Evolutionary conservation across 352 stramenopile genomes (phyloP).

Genomic region (Plasmopara halstedii): DNA sequence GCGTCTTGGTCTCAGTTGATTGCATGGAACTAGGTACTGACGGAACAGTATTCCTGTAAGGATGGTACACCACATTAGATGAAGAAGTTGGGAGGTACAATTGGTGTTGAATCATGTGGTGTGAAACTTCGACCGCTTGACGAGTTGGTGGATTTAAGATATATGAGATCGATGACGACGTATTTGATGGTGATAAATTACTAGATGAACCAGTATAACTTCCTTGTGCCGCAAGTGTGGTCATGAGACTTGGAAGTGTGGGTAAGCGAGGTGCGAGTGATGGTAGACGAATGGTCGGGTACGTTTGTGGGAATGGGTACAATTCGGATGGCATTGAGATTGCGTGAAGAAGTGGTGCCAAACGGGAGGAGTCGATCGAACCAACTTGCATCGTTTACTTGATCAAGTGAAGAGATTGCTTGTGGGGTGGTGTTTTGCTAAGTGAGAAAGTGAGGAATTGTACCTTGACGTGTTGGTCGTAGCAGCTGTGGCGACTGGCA

Average conservation of each 20-base stretch:
- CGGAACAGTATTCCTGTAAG: constrained; percentile 13
- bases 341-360: constrained; percentile 23
- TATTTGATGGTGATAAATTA: constrained; percentile 10
- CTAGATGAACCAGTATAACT: constrained; percentile 6
- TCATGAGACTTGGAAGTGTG: constrained; percentile 26
- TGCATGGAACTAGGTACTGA: constrained; percentile 4
- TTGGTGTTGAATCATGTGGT: constrained; percentile 8
- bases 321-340: constrained; percentile 11
- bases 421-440: constrained; percentile 8
- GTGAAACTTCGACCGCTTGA: neutral
- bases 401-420: neutral
- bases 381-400: constrained; percentile 14
- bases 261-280: constrained; percentile 25
- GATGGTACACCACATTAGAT: constrained; percentile 19
- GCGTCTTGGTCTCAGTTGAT: constrained; percentile 7
- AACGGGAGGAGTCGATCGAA: constrained; percentile 12
- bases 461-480: constrained; percentile 17
- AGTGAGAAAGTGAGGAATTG: constrained; percentile 12
- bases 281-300: constrained; percentile 26
- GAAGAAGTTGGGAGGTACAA: constrained; percentile 3
- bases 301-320: constrained; percentile 14
- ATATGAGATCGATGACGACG: constrained; percentile 27
- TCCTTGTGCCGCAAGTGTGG: constrained; percentile 13
- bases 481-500: constrained; percentile 18
- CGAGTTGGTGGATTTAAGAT: constrained; percentile 22